phyloP scores from a whole-genome alignment of 2,329 filamentous ascomycete genomes.

The Beauveria rudraprayagi region DNA sequence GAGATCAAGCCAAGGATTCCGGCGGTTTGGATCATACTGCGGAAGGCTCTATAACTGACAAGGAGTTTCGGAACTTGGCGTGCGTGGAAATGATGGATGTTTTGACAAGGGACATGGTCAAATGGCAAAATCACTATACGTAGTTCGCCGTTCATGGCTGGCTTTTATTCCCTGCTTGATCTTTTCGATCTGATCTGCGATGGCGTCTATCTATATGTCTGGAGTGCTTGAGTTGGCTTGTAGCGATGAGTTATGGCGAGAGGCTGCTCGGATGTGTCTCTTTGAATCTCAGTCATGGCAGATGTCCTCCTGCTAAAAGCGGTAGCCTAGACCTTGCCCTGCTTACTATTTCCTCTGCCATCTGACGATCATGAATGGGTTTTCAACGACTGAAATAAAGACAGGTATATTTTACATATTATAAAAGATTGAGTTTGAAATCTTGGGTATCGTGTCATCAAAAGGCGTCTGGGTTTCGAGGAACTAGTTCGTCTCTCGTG shows the following conservation, averaged over 20 bases:
- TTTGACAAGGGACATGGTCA: constrained; percentile 69
- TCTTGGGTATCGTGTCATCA: constrained; percentile 7
- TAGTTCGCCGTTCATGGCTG: constrained; percentile 13
- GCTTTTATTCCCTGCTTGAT: neutral
- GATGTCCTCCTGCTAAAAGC: no score
- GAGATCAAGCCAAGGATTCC: constrained; percentile 1
- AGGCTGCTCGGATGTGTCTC: neutral
- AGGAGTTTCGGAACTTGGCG: constrained; percentile 65
- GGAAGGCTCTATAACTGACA: constrained; percentile 16
- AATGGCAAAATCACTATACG: constrained; percentile 71
- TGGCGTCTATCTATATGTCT: neutral
- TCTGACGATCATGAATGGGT: neutral
- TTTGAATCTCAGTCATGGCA: neutral
- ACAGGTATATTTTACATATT: neutral
- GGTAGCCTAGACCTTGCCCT: no score
- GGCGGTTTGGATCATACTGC: constrained; percentile 6
- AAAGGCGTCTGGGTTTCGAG: neutral
- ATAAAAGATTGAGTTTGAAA: neutral
- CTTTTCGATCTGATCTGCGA: neutral
- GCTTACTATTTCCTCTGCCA: neutral
- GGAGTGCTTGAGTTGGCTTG: neutral
- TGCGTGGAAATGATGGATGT: constrained; percentile 89
- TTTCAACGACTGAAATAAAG: neutral
- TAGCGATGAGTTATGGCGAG: neutral
- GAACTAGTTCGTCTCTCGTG: constrained; percentile 11